Percentiles rank a stretch among this genome's conserved stretches.
phyloP scores from a whole-genome alignment of 176 grass and related monocot genomes.

The Carex scoparia region DNA sequence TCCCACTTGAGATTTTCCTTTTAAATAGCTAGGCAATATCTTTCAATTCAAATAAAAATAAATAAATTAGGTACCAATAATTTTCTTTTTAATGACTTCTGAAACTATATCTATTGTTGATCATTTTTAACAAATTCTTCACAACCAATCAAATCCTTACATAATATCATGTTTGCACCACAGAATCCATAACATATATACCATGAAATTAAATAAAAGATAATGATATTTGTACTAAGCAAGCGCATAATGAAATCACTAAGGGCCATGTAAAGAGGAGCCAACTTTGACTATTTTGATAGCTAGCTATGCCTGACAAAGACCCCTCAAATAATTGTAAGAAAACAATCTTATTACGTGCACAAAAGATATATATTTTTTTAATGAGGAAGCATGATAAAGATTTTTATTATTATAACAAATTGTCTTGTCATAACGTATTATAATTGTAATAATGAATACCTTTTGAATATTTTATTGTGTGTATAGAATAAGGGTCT shows the following conservation, averaged over 20 bases:
- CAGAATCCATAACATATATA: neutral
- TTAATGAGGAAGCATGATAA: neutral
- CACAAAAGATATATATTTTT: neutral
- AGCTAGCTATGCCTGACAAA: neutral
- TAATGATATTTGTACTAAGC: neutral
- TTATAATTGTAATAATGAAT: neutral
- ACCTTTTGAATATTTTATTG: neutral
- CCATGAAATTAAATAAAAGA: neutral
- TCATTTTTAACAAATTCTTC: neutral
- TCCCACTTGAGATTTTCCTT: too few species aligned
- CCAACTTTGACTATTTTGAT: conserved; percentile 18
- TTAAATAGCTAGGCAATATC: too few species aligned
- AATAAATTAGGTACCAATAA: neutral
- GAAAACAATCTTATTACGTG: neutral
- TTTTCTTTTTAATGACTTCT: neutral
- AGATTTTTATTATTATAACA: neutral
- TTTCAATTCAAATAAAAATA: neutral
- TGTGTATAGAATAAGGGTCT: neutral
- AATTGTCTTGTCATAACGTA: neutral
- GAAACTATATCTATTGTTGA: neutral
- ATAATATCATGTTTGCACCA: neutral
- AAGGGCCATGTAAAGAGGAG: neutral
- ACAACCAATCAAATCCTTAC: too few species aligned
- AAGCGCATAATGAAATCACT: neutral
- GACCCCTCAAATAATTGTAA: neutral